Base-by-base conservation (phyloP, 2,329 filamentous ascomycete genomes). In the Dryadomyces quercus-mongolicae region DNA sequence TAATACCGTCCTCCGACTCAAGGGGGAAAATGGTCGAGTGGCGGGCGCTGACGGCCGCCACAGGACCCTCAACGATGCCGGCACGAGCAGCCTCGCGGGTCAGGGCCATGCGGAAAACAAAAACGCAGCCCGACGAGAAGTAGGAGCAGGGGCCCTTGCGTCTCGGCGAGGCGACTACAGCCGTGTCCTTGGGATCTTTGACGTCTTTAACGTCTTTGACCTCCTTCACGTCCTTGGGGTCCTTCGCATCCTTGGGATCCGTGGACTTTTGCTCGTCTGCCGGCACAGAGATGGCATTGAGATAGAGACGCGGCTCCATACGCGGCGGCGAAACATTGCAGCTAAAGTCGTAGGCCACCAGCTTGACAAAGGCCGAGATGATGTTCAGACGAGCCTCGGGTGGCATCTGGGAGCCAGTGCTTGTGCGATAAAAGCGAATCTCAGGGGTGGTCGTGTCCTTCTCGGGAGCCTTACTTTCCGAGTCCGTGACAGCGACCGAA, bases 321-420 rank as follows among this genome's bases (percentile, higher is more conserved):
- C 80, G 74, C 16, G 81, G 70, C 25, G 75, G 70, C 2, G 72
- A 70, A 50, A 82, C 75, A 59, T 77, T 84, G 65, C 81, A 84
- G 51, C 80, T 78, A 64, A 84, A 85, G 58, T 84, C 80, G 61
- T 84, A 85, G 18, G 80, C 74, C 16, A 85, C 74, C 5, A 85
- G 73, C 64, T 84, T 84, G 54, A 84, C 65, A 54, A 84, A 84
- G 40, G 80, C 74, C 2, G 74, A 72, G 13, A 81, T 60, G n/a
- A 84, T 69, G 53, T 72, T 73, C 54, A 80, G 74, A 34, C 81
- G 76, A 60, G 73, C 76, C 51, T 83, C 78, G 7, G 74, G 62
- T 1, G 81, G 81, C 73, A 83, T 82, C 49, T 74, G 68, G n/a
- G 68, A 65, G 10, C 81, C 81, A 2, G 71, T 62, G 12, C 70